Evolutionary conservation across 163 green algal species (phyloP).

Genomic region (Chlamydomonas reinhardtii): DNA sequence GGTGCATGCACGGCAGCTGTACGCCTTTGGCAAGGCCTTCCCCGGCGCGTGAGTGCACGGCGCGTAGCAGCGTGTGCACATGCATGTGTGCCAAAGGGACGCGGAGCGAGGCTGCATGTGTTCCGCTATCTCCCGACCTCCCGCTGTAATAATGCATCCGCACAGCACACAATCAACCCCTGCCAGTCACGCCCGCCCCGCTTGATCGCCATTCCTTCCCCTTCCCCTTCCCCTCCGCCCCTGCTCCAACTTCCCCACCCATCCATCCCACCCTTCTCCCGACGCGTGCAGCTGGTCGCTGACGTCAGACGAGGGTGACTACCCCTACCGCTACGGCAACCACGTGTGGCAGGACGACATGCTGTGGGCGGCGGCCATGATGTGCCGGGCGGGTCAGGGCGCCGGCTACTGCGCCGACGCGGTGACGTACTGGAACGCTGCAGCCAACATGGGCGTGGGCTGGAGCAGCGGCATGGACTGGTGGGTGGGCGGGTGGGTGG

Average conservation of each 20-base stretch:
- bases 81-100: too few relatives aligned
- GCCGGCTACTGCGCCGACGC: conserved; percentile 5
- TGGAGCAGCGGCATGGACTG: conserved; percentile 24
- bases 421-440: not conserved
- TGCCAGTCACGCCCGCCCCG: too few relatives aligned
- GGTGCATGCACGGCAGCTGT: not conserved
- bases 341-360: conserved; percentile 33
- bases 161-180: too few relatives aligned
- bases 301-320: not conserved
- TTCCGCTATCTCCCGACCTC: too few relatives aligned
- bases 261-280: too few relatives aligned
- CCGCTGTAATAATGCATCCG: too few relatives aligned
- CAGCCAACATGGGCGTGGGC: conserved; percentile 2
- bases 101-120: too few relatives aligned
- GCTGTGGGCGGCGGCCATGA: conserved; percentile 16
- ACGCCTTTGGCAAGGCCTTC: conserved; percentile 15
- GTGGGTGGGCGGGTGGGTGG: not conserved
- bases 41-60: not conserved
- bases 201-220: too few relatives aligned
- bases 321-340: conserved; percentile 22
- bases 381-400: conserved; percentile 4
- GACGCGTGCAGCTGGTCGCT: too few relatives aligned
- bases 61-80: too few relatives aligned
- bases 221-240: too few relatives aligned
- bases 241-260: too few relatives aligned